A percentile compares a stretch with the other conserved stretches of the same genome.
Conservation (phyloP, 225 moss, liverwort and hornwort species). For the Sphagnum contortum region DNA sequence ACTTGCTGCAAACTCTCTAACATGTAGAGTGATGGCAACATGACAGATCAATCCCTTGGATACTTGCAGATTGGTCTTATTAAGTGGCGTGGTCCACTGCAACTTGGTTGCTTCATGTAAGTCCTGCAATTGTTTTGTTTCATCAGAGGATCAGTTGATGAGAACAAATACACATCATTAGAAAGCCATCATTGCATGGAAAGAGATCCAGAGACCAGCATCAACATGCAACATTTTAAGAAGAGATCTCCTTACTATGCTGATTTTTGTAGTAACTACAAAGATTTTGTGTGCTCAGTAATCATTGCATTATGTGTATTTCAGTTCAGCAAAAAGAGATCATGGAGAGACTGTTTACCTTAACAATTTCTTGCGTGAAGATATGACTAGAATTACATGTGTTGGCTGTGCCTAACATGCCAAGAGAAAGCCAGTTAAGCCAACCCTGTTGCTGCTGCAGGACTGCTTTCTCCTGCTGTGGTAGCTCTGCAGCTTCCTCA, state of each 20-base stretch:
- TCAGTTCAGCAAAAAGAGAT: too few species aligned
- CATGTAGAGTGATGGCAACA: constrained; percentile 55
- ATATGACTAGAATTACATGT: constrained; percentile 51
- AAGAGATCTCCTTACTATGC: too few species aligned
- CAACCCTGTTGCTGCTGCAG: constrained; percentile 85
- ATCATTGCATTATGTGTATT: too few species aligned
- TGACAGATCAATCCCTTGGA: constrained; percentile 50
- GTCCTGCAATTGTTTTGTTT: constrained; percentile 35
- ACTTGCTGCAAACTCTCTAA: constrained; percentile 63
- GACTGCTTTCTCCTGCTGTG: constrained; percentile 49
- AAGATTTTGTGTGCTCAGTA: too few species aligned
- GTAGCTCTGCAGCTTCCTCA: constrained; percentile 19
- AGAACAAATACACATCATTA: not conserved
- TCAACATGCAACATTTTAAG: too few species aligned
- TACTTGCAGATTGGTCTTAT: too few species aligned
- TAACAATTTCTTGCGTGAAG: constrained; percentile 76
- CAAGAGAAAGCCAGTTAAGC: constrained; percentile 96
- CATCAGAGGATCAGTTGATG: not conserved
- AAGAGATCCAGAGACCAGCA: too few species aligned
- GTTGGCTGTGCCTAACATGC: constrained; percentile 76
- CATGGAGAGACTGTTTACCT: constrained; percentile 22
- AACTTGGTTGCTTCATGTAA: constrained; percentile 75
- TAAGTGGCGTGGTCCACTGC: constrained; percentile 18
- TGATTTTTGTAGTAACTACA: too few species aligned
- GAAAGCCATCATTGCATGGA: too few species aligned